Conservation (phyloP, 192 early-diverging fungal genomes). For the Podila horticola region DNA sequence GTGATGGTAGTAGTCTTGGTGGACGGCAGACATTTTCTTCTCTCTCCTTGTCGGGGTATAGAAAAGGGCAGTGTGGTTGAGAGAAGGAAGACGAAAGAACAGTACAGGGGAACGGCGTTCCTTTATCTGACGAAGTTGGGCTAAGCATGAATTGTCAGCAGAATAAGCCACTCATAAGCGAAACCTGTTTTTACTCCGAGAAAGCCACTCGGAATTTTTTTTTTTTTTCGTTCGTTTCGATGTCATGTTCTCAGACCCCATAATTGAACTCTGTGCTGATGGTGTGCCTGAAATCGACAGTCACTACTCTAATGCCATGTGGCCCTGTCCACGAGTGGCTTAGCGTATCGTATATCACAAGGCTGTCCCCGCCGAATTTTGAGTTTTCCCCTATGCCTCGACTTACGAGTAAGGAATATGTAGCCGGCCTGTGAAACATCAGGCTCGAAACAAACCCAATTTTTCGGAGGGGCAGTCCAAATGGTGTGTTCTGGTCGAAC, state of each 20-base stretch:
- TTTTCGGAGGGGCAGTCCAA: conserved; percentile 1
- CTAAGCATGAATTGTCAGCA: background rate
- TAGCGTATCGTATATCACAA: no score
- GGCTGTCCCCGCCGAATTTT: no score
- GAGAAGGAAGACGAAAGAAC: background rate
- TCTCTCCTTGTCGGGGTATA: no score
- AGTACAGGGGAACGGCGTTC: no score
- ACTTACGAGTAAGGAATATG: conserved; percentile 5
- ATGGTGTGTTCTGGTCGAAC: background rate
- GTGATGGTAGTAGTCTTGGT: background rate
- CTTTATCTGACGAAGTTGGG: no score
- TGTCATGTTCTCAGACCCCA: no score
- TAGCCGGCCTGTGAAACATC: conserved; percentile 1
- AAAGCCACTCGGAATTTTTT: background rate
- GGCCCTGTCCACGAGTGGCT: no score
- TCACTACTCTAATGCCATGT: no score
- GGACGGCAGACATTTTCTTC: background rate
- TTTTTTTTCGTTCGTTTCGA: background rate
- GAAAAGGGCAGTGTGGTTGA: background rate
- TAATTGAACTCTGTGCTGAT: no score
- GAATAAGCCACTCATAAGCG: background rate
- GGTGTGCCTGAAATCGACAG: no score
- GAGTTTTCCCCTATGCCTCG: conserved; percentile 2
- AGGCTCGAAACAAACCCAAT: background rate
- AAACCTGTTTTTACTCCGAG: no score